phyloP scores from a whole-genome alignment of 495 filamentous ascomycete genomes.

The Penicillium antarcticum region DNA sequence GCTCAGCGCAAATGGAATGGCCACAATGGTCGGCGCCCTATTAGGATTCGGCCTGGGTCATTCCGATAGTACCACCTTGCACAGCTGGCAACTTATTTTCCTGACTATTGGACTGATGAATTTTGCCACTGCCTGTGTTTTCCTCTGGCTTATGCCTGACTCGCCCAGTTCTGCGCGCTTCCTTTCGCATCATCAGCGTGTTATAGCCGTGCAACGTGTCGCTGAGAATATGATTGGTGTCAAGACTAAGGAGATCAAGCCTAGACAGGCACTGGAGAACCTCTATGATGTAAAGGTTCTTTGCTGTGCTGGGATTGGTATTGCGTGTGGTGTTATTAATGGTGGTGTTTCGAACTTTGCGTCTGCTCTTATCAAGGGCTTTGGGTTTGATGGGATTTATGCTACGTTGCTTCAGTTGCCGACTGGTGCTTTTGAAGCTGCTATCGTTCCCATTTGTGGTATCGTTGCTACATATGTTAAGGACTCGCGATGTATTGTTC shows the following conservation, averaged over 20 bases:
- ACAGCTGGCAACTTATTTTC: slow-evolving; percentile 56
- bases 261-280: slow-evolving; percentile 35
- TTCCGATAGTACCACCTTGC: slow-evolving; percentile 34
- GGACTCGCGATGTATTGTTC: slow-evolving; percentile 41
- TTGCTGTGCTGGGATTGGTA: slow-evolving; percentile 31
- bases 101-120: slow-evolving; percentile 51
- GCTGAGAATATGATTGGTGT: slow-evolving; percentile 52
- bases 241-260: slow-evolving; percentile 35
- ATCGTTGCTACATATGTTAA: slow-evolving; percentile 36
- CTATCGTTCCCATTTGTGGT: slow-evolving; percentile 35
- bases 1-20: slow-evolving; percentile 59
- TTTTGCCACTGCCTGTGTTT: slow-evolving; percentile 38
- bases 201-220: slow-evolving; percentile 40
- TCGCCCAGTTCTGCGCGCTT: slow-evolving; percentile 39
- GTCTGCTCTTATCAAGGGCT: slow-evolving; percentile 45
- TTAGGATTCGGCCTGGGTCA: slow-evolving; percentile 54
- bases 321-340: slow-evolving; percentile 43
- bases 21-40: slow-evolving; percentile 51
- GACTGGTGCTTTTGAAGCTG: slow-evolving; percentile 41
- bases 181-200: slow-evolving; percentile 40
- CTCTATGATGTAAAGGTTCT: slow-evolving; percentile 40
- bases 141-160: slow-evolving; percentile 41
- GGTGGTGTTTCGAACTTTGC: slow-evolving; percentile 45
- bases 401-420: slow-evolving; percentile 46
- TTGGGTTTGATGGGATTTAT: slow-evolving; percentile 33